phyloP scores from a whole-genome alignment of 1,284 basidiomycete species.

The Malassezia nana region DNA sequence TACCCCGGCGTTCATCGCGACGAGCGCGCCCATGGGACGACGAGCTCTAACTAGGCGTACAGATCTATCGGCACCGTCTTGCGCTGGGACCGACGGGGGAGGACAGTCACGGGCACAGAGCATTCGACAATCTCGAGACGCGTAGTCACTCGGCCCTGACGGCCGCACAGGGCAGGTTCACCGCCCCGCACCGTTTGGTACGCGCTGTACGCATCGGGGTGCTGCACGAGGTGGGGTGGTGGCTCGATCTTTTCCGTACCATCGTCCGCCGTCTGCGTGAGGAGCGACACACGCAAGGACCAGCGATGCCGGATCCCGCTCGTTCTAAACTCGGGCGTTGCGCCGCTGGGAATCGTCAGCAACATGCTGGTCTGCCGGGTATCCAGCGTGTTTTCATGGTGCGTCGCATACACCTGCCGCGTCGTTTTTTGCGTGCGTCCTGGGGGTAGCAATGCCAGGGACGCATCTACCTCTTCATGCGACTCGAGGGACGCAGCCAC shows the following conservation, averaged over 20 bases:
- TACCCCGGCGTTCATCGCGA: not conserved
- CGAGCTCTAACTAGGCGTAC: conserved; percentile 20
- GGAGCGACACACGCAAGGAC: conserved; percentile 34
- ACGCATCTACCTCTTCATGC: conserved; percentile 39
- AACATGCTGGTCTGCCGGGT: conserved; percentile 28
- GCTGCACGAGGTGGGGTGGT: conserved; percentile 27
- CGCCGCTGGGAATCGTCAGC: conserved; percentile 36
- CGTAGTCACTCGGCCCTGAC: not conserved
- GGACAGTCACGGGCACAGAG: conserved; percentile 34
- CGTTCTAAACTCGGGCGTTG: conserved; percentile 39
- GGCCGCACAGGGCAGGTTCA: conserved; percentile 16
- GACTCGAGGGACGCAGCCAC: conserved; percentile 35
- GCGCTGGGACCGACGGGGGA: conserved; percentile 35
- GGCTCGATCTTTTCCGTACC: conserved; percentile 14
- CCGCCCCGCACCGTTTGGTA: conserved; percentile 34
- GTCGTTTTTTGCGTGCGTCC: conserved; percentile 27
- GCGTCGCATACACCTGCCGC: conserved; percentile 30
- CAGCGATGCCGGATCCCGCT: conserved; percentile 38
- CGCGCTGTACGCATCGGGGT: conserved; percentile 28
- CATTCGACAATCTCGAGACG: conserved; percentile 43
- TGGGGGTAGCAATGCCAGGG: conserved; percentile 28
- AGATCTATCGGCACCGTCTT: conserved; percentile 28
- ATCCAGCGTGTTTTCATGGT: conserved; percentile 38
- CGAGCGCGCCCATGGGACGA: conserved; percentile 1
- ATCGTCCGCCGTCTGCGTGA: conserved; percentile 25